Evolutionary conservation across 2,329 filamentous ascomycete species (phyloP).

Genomic region (Plectosphaerella sp.): DNA sequence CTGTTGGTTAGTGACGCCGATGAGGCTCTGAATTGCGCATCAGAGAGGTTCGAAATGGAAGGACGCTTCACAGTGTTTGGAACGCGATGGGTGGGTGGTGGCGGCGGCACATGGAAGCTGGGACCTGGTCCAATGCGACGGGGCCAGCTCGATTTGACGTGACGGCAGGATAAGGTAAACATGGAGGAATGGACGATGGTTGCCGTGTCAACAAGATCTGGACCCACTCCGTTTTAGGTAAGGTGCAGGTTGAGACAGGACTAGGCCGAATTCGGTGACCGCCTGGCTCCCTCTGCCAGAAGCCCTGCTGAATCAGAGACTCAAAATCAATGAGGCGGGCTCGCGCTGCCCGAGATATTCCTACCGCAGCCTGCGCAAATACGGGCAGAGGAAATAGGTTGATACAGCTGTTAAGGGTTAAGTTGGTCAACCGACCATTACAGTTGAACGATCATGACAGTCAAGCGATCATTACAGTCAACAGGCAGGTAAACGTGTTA

Average conservation of each 20-base stretch:
- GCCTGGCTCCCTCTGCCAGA: background rate
- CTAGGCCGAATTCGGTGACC: background rate
- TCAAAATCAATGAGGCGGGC: constrained; percentile 5
- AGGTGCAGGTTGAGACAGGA: background rate
- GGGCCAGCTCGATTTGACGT: background rate
- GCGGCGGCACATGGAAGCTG: background rate
- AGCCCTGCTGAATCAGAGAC: background rate
- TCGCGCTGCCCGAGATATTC: too few relatives aligned
- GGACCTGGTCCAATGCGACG: too few relatives aligned
- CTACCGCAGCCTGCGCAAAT: too few relatives aligned
- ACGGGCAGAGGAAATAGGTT: too few relatives aligned
- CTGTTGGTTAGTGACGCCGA: constrained; percentile 1
- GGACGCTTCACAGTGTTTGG: background rate
- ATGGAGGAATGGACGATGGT: background rate
- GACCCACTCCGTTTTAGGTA: background rate
- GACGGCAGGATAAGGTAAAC: constrained; percentile 1
- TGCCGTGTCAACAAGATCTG: constrained; percentile 1
- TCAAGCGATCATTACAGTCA: too few relatives aligned
- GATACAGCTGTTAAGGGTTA: too few relatives aligned
- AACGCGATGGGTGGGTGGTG: background rate
- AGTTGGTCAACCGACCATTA: too few relatives aligned
- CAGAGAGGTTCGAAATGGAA: background rate
- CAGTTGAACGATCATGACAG: too few relatives aligned
- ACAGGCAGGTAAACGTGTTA: too few relatives aligned
- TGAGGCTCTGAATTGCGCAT: background rate